Conservation (phyloP, 768 basidiomycete genomes). For the Boletus reticuloceps region DNA sequence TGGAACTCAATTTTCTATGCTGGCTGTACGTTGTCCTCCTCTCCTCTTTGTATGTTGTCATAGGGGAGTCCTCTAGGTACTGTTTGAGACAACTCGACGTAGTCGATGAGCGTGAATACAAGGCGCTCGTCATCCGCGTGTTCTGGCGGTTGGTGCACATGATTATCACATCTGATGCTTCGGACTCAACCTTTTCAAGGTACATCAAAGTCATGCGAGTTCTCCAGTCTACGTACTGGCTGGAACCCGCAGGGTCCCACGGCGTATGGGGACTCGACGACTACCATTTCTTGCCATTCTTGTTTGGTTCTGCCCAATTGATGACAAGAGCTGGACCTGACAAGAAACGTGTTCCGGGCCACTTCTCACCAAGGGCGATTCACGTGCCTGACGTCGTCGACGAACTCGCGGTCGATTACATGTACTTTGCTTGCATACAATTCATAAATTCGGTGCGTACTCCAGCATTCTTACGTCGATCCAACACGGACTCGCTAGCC, state of each 20-base stretch:
- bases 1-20: conserved; percentile 97
- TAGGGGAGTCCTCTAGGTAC: conserved; percentile 46
- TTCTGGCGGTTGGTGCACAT: conserved; percentile 73
- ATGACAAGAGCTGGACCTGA: conserved; percentile 8
- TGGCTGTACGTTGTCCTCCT: conserved; percentile 70
- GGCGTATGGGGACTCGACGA: conserved; percentile 98
- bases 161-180: not conserved
- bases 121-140: conserved; percentile 72
- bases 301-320: conserved; percentile 83
- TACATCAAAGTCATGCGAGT: conserved; percentile 81
- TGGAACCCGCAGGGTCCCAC: conserved; percentile 98
- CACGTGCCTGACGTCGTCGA: conserved; percentile 90
- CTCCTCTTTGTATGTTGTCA: not conserved
- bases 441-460: conserved; percentile 88
- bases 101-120: conserved; percentile 60
- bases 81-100: conserved; percentile 76
- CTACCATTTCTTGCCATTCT: conserved; percentile 92
- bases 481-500: not conserved
- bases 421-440: conserved; percentile 93
- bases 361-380: conserved; percentile 88
- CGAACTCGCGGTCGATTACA: conserved; percentile 89
- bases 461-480: not conserved
- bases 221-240: conserved; percentile 93
- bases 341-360: conserved; percentile 42
- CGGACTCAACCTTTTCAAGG: conserved; percentile 25